phyloP scores from a whole-genome alignment of 2,329 filamentous ascomycete genomes.

The Elsinoe necatrix region DNA sequence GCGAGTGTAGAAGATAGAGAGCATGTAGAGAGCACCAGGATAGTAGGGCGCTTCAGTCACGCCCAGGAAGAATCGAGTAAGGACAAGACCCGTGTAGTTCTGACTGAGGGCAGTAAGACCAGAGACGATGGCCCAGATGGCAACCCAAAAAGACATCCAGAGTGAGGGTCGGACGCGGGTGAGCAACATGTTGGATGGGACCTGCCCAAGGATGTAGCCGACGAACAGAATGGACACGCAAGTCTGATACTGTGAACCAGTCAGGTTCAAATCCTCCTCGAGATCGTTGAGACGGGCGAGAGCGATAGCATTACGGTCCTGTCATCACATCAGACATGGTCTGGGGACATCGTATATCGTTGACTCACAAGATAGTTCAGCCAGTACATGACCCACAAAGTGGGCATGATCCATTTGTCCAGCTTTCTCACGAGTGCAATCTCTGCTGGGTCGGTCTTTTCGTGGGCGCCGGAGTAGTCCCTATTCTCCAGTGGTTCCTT shows the following conservation, averaged over 20 bases:
- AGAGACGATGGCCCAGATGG: slow-evolving; percentile 32
- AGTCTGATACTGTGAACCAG: slow-evolving; percentile 34
- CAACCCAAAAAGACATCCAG: slow-evolving; percentile 38
- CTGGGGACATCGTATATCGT: no score
- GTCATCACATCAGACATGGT: neutral
- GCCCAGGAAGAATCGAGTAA: slow-evolving; percentile 49
- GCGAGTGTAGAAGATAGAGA: slow-evolving; percentile 35
- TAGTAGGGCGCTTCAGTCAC: slow-evolving; percentile 39
- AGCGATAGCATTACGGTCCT: slow-evolving; percentile 36
- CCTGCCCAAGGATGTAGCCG: slow-evolving; percentile 34
- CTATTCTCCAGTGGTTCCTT: slow-evolving; percentile 7
- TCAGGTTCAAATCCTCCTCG: slow-evolving; percentile 37
- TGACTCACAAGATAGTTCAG: slow-evolving; percentile 22
- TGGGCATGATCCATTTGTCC: slow-evolving; percentile 19
- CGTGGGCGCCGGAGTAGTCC: slow-evolving; percentile 27
- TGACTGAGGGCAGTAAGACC: slow-evolving; percentile 21
- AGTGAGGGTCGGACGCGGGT: slow-evolving; percentile 35
- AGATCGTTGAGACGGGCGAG: slow-evolving; percentile 34
- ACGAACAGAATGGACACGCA: slow-evolving; percentile 33
- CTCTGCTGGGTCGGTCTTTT: slow-evolving; percentile 27
- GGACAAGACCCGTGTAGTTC: slow-evolving; percentile 23
- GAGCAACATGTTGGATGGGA: slow-evolving; percentile 38
- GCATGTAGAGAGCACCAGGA: slow-evolving; percentile 36
- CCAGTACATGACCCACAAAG: slow-evolving; percentile 22
- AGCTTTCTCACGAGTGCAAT: slow-evolving; percentile 27